These are phyloP conservation scores for Colletotrichum magnum DNA, from an alignment of 2,329 filamentous ascomycete species.

Conservation along the genomic window DNA sequence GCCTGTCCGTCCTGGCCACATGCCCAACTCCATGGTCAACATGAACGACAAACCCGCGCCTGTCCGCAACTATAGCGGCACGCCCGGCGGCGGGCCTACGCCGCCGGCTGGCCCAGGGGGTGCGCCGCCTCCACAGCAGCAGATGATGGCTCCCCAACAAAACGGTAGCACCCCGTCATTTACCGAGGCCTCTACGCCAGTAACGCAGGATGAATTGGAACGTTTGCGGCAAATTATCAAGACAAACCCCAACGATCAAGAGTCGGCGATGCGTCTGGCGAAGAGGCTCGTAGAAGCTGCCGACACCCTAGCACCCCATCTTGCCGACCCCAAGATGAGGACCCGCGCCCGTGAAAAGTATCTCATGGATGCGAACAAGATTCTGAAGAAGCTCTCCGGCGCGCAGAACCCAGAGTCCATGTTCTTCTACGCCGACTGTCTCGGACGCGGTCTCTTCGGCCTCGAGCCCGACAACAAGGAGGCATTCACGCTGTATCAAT, in stretches of 20 bases:
- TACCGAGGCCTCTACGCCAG: slow-evolving; percentile 58
- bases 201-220: slow-evolving; percentile 86
- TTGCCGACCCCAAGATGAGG: slow-evolving; percentile 79
- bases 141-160: slow-evolving; percentile 46
- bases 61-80: slow-evolving; percentile 67
- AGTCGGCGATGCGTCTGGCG: slow-evolving; percentile 79
- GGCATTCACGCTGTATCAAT: slow-evolving; percentile 93
- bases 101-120: slow-evolving; percentile 45
- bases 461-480: slow-evolving; percentile 88
- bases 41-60: slow-evolving; percentile 71
- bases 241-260: slow-evolving; percentile 79
- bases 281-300: slow-evolving; percentile 91
- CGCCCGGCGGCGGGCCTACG: slow-evolving; percentile 64
- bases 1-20: slow-evolving; percentile 74
- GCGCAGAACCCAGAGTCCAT: slow-evolving; percentile 86
- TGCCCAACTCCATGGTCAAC: slow-evolving; percentile 70
- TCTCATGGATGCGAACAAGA: slow-evolving; percentile 87
- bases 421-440: slow-evolving; percentile 93
- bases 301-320: slow-evolving; percentile 75
- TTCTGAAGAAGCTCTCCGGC: slow-evolving; percentile 87
- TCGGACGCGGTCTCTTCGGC: slow-evolving; percentile 85
- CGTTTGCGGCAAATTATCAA: slow-evolving; percentile 78
- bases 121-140: slow-evolving; percentile 55
- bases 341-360: slow-evolving; percentile 87
- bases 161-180: slow-evolving; percentile 25